Evolutionary conservation across 2,329 filamentous ascomycete species (phyloP), one percentile per base, ranked within the genome.

Genomic region (Ramularia collo-cygni): DNA sequence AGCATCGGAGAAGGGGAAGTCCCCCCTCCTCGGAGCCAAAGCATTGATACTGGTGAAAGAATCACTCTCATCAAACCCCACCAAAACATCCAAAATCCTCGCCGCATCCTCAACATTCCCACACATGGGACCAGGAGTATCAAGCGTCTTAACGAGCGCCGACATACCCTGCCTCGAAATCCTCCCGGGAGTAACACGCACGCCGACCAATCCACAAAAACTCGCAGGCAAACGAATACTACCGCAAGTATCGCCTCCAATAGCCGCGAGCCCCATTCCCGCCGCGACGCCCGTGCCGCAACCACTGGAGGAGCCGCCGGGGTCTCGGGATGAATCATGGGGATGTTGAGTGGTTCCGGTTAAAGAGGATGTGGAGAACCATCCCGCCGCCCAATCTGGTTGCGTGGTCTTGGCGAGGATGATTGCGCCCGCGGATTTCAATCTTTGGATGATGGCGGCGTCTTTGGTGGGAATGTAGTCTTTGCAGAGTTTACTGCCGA

Each of bases 241-340:
- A 4, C 54, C 53, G 14, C 53, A 55, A 10, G 56, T 59, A 37
- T 59, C 55, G 21, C 50, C 52, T 9, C 55, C 49, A 2, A 59
- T 52, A 12, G 51, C 55, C 13, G 53, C 47, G 5, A 58, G 30
- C 15, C 51, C 54, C 34, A 57, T 49, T 3, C 42, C 44, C 8
- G 54, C 46, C 7, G 50, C 56, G 2, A 58, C 47, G 12, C 51
- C 56, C n/a, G 54, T 54, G 21, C 48, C 55, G 12, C 49, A 55
- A 9, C 55, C 56, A 14, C 44, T 48, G 1, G 55, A 58, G 8
- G 50, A 54, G 13, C 56, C 56, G n/a, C 56, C 56, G 7, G 54
- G 52, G 12, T 56, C 55, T 32, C 52, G 44, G n/a, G 37, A 35
- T 6, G 34, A 37, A 21, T 57, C 46, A 24, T 48, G 48, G 1